phyloP scores from a whole-genome alignment of 768 basidiomycete genomes.

The Leccinum incarnatum region DNA sequence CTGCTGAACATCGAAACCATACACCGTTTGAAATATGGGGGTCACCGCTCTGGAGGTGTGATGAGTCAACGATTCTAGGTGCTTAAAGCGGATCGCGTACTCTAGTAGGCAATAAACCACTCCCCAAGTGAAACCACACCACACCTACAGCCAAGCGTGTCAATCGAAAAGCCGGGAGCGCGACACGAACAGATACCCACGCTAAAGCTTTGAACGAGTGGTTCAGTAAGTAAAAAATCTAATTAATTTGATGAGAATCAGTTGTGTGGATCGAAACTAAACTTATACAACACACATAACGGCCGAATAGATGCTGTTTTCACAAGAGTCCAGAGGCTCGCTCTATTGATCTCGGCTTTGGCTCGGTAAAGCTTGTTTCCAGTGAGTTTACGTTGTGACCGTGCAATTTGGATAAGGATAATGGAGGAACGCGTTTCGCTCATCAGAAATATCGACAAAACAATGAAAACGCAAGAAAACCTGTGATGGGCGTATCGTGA shows the following conservation, averaged over 20 bases:
- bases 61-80: background rate
- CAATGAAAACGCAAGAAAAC: conserved; percentile 46
- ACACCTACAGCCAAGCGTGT: conserved; percentile 40
- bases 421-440: conserved; percentile 72
- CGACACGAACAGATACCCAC: conserved; percentile 36
- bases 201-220: conserved; percentile 69
- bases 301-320: conserved; percentile 68
- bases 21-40: conserved; percentile 52
- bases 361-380: conserved; percentile 61
- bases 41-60: conserved; percentile 44
- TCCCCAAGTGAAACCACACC: conserved; percentile 74
- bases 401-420: conserved; percentile 62
- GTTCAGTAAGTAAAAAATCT: conserved; percentile 46
- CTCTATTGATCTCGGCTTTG: conserved; percentile 58
- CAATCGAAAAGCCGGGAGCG: background rate
- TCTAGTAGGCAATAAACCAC: conserved; percentile 65
- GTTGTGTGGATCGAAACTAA: background rate
- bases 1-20: conserved; percentile 59
- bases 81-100: conserved; percentile 29
- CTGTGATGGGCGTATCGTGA: conserved; percentile 33
- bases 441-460: conserved; percentile 53
- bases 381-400: conserved; percentile 59
- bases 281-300: conserved; percentile 47
- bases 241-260: conserved; percentile 7
- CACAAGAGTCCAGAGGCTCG: conserved; percentile 53